A percentile compares a stretch with the other conserved stretches of the same genome.
Evolutionary conservation across 2,329 filamentous ascomycete genomes (phyloP).

Genomic region (Penicillium griseofulvum): DNA sequence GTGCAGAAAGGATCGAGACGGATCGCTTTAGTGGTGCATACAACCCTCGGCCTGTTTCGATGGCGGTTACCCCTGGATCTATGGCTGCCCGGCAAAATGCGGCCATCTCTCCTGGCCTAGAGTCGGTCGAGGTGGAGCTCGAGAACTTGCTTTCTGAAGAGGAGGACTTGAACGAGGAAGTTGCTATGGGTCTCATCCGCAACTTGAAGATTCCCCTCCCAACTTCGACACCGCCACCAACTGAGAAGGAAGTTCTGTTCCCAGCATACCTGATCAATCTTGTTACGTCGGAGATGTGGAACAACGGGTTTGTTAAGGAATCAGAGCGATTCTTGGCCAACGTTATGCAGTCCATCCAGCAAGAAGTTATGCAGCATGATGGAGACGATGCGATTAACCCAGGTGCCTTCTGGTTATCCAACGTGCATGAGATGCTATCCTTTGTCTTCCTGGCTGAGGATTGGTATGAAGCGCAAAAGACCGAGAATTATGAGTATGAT

Average conservation of each 20-base stretch:
- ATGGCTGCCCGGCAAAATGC: slow-evolving; percentile 65
- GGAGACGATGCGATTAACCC: slow-evolving; percentile 96
- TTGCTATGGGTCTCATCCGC: slow-evolving; percentile 90
- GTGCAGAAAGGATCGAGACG: slow-evolving; percentile 76
- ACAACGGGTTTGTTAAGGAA: slow-evolving; percentile 99
- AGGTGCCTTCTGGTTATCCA: slow-evolving; percentile 97
- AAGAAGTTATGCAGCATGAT: slow-evolving; percentile 98
- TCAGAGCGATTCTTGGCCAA: slow-evolving; percentile 98
- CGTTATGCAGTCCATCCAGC: slow-evolving; percentile 99
- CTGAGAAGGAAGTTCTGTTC: slow-evolving; percentile 98
- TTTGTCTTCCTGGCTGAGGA: slow-evolving; percentile 99
- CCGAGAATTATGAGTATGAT: slow-evolving; percentile 98
- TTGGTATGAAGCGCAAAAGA: slow-evolving; percentile 99
- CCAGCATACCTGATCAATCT: slow-evolving; percentile 98
- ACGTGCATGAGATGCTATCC: slow-evolving; percentile 99
- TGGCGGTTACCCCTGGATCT: slow-evolving; percentile 65
- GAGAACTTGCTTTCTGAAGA: slow-evolving; percentile 93
- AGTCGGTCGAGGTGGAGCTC: slow-evolving; percentile 92
- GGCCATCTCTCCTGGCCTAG: slow-evolving; percentile 74
- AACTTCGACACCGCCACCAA: slow-evolving; percentile 80
- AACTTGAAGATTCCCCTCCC: slow-evolving; percentile 95
- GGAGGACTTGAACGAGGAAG: slow-evolving; percentile 93
- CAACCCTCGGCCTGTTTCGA: slow-evolving; percentile 92
- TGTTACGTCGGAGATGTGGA: slow-evolving; percentile 99
- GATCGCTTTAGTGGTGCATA: slow-evolving; percentile 91